Conservation (phyloP, 495 filamentous ascomycete species). For the Lasiosphaeria hispida region DNA sequence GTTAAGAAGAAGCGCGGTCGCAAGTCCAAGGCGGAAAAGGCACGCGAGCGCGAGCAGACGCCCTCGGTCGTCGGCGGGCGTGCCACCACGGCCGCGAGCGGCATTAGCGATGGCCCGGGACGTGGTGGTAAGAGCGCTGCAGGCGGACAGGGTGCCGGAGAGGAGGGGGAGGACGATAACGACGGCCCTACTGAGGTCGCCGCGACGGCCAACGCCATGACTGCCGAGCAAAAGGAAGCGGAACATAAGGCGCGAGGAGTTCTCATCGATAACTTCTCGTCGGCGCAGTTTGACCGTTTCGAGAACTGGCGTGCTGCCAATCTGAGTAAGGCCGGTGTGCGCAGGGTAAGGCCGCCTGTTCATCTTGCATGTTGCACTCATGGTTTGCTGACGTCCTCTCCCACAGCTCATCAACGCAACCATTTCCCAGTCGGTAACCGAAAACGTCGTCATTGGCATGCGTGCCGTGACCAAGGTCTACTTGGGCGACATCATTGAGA, state of each 20-base stretch:
- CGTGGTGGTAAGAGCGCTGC: slow-evolving; percentile 31
- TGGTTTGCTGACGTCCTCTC: slow-evolving; percentile 22
- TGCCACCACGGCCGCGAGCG: slow-evolving; percentile 48
- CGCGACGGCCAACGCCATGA: slow-evolving; percentile 58
- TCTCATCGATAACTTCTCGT: slow-evolving; percentile 66
- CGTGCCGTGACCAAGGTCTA: slow-evolving; percentile 81
- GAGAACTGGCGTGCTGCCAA: slow-evolving; percentile 70
- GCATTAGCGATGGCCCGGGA: slow-evolving; percentile 37
- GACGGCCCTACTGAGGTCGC: slow-evolving; percentile 66
- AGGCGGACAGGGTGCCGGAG: slow-evolving; percentile 26
- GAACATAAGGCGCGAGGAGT: slow-evolving; percentile 61
- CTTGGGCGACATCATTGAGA: slow-evolving; percentile 78
- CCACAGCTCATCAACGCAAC: slow-evolving; percentile 77
- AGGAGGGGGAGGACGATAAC: slow-evolving; percentile 61
- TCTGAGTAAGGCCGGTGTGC: slow-evolving; percentile 42
- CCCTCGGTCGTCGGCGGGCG: slow-evolving; percentile 49
- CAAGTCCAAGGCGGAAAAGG: slow-evolving; percentile 60
- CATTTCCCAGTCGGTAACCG: slow-evolving; percentile 80
- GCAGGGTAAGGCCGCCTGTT: slow-evolving; percentile 39
- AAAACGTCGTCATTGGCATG: slow-evolving; percentile 73
- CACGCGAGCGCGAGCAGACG: slow-evolving; percentile 53
- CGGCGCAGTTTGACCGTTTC: slow-evolving; percentile 67
- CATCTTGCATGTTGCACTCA: not conserved
- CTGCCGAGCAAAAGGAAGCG: slow-evolving; percentile 66
- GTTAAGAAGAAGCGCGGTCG: slow-evolving; percentile 60